Evolutionary conservation across 2,329 filamentous ascomycete genomes (phyloP).

Genomic region (Claviceps digitariae): DNA sequence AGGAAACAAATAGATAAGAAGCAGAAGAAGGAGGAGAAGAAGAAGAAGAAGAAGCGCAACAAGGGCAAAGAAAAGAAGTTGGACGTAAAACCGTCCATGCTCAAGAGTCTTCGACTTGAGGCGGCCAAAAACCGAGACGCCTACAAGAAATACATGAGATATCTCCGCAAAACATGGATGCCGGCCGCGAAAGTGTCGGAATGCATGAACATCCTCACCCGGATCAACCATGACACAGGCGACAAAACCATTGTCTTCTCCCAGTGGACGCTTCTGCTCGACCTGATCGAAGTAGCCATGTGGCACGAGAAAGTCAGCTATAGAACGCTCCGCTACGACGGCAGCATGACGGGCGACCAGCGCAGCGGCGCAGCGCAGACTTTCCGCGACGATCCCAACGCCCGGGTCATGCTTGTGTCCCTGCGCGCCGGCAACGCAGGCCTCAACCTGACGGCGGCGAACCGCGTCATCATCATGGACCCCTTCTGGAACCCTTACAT

Average conservation of each 20-base stretch:
- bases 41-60: slow-evolving; percentile 7
- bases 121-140: slow-evolving; percentile 49
- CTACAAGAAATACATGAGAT: slow-evolving; percentile 55
- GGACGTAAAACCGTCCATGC: slow-evolving; percentile 37
- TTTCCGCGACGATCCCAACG: slow-evolving; percentile 50
- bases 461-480: slow-evolving; percentile 78
- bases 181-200: slow-evolving; percentile 74
- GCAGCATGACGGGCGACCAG: slow-evolving; percentile 55
- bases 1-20: neutral
- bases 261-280: slow-evolving; percentile 65
- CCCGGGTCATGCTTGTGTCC: slow-evolving; percentile 68
- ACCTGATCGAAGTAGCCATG: slow-evolving; percentile 59
- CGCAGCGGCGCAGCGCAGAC: slow-evolving; percentile 56
- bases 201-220: slow-evolving; percentile 58
- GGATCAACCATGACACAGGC: slow-evolving; percentile 44
- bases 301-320: slow-evolving; percentile 48
- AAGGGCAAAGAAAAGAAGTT: slow-evolving; percentile 28
- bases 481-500: slow-evolving; percentile 93
- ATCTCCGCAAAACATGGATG: slow-evolving; percentile 55
- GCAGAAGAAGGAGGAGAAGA: neutral
- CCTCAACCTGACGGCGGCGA: slow-evolving; percentile 71
- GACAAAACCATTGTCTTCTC: slow-evolving; percentile 66
- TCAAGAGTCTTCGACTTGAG: slow-evolving; percentile 53
- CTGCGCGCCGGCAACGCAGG: slow-evolving; percentile 72
- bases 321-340: slow-evolving; percentile 62